Evolutionary conservation across 345 rosid species (phyloP).

Genomic region (Eucalyptus victrix): DNA sequence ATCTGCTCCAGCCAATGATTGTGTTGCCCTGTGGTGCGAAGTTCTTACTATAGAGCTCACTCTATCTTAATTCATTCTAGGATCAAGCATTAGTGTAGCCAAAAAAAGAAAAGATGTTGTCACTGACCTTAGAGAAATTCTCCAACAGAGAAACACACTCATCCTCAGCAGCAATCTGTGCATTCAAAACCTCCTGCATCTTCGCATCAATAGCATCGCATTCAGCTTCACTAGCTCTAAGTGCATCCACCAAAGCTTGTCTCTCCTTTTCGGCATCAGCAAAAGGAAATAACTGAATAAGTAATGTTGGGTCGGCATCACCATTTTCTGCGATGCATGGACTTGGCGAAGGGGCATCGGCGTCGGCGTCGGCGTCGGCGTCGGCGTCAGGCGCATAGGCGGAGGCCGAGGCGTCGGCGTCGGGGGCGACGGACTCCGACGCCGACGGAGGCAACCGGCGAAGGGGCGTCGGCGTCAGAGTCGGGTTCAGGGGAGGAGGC

Average conservation of each 20-base stretch:
- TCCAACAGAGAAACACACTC: conserved; percentile 57
- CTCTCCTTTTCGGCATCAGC: conserved; percentile 42
- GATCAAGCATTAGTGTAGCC: neutral
- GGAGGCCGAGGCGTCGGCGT: too few species aligned
- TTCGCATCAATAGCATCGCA: conserved; percentile 50
- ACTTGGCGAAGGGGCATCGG: too few species aligned
- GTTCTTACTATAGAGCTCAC: neutral
- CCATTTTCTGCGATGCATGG: too few species aligned
- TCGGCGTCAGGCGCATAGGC: too few species aligned
- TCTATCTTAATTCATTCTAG: neutral
- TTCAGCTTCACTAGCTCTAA: conserved; percentile 51
- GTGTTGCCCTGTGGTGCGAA: neutral
- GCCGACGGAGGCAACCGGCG: too few species aligned
- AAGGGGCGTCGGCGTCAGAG: too few species aligned
- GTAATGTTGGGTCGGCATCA: too few species aligned
- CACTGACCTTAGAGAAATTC: conserved; percentile 39
- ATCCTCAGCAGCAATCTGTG: conserved; percentile 62
- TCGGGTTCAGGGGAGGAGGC: too few species aligned
- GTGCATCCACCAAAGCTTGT: conserved; percentile 27
- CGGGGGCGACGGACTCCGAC: too few species aligned
- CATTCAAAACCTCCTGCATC: conserved; percentile 44
- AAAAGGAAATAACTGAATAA: too few species aligned
- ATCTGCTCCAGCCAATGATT: neutral
- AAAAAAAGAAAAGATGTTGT: neutral
- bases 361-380: too few species aligned